These are phyloP conservation scores for Carex littledalei DNA, from an alignment of 176 grass and related monocot genomes.

Conservation along the genomic window DNA sequence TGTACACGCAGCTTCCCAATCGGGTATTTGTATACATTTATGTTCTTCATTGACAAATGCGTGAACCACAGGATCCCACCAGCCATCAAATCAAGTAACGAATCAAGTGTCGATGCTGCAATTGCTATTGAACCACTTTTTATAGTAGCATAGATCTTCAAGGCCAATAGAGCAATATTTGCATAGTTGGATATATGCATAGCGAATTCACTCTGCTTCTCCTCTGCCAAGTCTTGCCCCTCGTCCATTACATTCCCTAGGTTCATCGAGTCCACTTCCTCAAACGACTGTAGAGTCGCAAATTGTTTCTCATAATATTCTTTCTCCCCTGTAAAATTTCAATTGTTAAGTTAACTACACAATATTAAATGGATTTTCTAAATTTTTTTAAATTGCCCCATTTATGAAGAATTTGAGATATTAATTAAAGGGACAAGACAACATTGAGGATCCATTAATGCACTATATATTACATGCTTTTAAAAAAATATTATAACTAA, in stretches of 20 bases:
- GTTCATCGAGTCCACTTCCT: conserved; percentile 62
- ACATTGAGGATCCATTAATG: neutral
- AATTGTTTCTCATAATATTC: conserved; percentile 90
- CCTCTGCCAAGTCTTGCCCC: conserved; percentile 50
- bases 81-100: conserved; percentile 86
- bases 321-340: conserved; percentile 44
- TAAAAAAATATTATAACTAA: neutral
- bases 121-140: conserved; percentile 96
- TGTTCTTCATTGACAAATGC: conserved; percentile 88
- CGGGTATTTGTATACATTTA: conserved; percentile 86
- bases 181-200: conserved; percentile 93
- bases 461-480: neutral
- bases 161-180: conserved; percentile 71
- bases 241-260: conserved; percentile 45
- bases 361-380: neutral
- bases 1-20: conserved; percentile 92
- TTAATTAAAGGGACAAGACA: neutral
- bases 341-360: conserved; percentile 17
- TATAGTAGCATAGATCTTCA: conserved; percentile 92
- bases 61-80: conserved; percentile 98
- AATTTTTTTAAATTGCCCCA: neutral
- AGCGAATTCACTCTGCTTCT: conserved; percentile 78
- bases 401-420: neutral
- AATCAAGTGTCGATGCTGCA: conserved; percentile 93
- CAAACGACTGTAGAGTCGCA: conserved; percentile 69